Conservation (phyloP, 1,284 basidiomycete species). For the Pseudomicrostroma phylloplanum region DNA sequence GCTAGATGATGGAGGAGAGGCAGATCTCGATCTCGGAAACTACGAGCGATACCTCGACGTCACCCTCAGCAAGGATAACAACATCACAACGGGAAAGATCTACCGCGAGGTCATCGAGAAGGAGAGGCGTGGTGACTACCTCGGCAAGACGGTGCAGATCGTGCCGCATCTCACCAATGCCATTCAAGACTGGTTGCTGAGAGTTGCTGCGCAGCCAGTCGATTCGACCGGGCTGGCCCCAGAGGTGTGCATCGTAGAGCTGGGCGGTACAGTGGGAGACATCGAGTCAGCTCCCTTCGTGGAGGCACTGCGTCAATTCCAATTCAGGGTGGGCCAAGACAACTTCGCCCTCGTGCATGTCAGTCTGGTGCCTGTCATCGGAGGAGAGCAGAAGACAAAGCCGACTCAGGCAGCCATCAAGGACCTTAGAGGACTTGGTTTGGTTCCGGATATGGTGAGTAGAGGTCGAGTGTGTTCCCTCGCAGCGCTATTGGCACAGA, state of each 20-base stretch:
- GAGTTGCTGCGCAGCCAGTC: conserved; percentile 85
- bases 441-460: conserved; percentile 75
- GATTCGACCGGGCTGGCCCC: conserved; percentile 89
- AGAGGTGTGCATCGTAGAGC: conserved; percentile 96
- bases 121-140: conserved; percentile 88
- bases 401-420: conserved; percentile 96
- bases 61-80: conserved; percentile 88
- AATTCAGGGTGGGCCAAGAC: conserved; percentile 92
- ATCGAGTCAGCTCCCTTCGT: conserved; percentile 96
- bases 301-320: conserved; percentile 96
- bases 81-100: conserved; percentile 97
- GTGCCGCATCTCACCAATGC: conserved; percentile 94
- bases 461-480: not conserved
- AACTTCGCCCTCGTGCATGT: conserved; percentile 98
- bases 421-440: conserved; percentile 83
- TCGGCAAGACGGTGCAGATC: conserved; percentile 96
- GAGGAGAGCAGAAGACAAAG: conserved; percentile 98
- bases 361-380: conserved; percentile 94
- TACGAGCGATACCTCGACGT: conserved; percentile 97
- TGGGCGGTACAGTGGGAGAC: conserved; percentile 88
- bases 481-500: not conserved
- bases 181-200: conserved; percentile 97
- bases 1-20: conserved; percentile 95
- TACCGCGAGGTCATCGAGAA: conserved; percentile 95
- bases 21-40: conserved; percentile 94